phyloP scores from a whole-genome alignment of 768 basidiomycete species.

The Hygrophorus pudorinus region DNA sequence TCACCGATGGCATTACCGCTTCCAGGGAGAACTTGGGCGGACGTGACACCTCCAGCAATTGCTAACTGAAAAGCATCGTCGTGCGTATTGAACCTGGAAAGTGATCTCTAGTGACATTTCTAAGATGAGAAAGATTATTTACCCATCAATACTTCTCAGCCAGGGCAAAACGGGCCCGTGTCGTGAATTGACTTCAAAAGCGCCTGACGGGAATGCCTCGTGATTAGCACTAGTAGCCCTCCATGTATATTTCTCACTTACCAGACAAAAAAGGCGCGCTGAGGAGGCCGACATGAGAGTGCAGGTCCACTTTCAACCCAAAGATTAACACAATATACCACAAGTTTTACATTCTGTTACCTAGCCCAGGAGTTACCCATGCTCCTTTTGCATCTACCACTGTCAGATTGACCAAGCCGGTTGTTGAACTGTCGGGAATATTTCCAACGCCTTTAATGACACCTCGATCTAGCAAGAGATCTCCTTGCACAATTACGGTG shows the following conservation, averaged over 20 bases:
- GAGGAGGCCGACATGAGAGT: slow-evolving; percentile 73
- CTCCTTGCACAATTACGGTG: slow-evolving; percentile 46
- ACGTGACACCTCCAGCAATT: slow-evolving; percentile 84
- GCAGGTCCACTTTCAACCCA: slow-evolving; percentile 48
- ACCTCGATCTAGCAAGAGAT: slow-evolving; percentile 60
- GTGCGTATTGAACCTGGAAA: slow-evolving; percentile 56
- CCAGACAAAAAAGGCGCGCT: slow-evolving; percentile 49
- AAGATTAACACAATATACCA: slow-evolving; percentile 15
- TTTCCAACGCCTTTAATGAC: slow-evolving; percentile 50
- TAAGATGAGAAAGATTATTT: no score
- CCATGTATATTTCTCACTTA: slow-evolving; percentile 6
- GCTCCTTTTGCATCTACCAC: slow-evolving; percentile 51
- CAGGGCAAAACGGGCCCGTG: slow-evolving; percentile 67
- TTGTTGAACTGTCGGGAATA: slow-evolving; percentile 29
- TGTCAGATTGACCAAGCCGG: slow-evolving; percentile 33
- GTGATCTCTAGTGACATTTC: no score
- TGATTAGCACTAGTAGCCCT: not conserved
- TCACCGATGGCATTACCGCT: slow-evolving; percentile 66
- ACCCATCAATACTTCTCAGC: slow-evolving; percentile 71
- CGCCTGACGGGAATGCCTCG: slow-evolving; percentile 20
- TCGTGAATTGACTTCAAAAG: slow-evolving; percentile 51
- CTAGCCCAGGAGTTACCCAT: slow-evolving; percentile 61
- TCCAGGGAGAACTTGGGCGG: slow-evolving; percentile 74
- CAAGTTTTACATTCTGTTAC: slow-evolving; percentile 25
- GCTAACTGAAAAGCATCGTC: slow-evolving; percentile 66